These are phyloP conservation scores for Populus tomentosa DNA, from an alignment of 441 rosid genomes.

Conservation along the genomic window DNA sequence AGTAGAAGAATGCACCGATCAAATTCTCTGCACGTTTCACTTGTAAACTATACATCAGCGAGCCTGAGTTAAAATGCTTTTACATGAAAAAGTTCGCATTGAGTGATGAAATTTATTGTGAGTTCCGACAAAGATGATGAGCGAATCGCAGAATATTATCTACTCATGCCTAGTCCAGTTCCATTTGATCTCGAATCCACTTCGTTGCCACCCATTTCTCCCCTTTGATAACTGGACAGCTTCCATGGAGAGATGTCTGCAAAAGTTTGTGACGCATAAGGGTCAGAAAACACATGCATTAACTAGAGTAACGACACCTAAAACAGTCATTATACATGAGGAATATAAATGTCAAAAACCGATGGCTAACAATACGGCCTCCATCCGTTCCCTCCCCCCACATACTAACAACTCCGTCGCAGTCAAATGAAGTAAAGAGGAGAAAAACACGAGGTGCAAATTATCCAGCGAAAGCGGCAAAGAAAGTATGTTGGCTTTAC, in stretches of 20 bases:
- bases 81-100: background rate
- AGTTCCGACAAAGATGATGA: background rate
- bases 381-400: background rate
- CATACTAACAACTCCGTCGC: background rate
- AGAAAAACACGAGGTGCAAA: background rate
- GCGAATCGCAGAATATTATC: background rate
- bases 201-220: constrained; percentile 91
- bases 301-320: background rate
- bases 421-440: background rate
- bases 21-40: background rate
- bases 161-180: constrained; percentile 12
- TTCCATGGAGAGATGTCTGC: constrained; percentile 83
- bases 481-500: background rate
- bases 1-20: background rate
- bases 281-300: background rate
- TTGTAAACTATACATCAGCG: background rate
- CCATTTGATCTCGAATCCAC: constrained; percentile 73
- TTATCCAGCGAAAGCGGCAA: background rate
- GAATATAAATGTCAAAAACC: background rate
- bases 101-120: background rate
- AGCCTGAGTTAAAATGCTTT: background rate
- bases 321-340: background rate
- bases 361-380: background rate
- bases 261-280: constrained; percentile 1
- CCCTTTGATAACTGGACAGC: constrained; percentile 73